Conservation (phyloP, 306 rosid genomes). For the Chamaecrista fasciculata region DNA sequence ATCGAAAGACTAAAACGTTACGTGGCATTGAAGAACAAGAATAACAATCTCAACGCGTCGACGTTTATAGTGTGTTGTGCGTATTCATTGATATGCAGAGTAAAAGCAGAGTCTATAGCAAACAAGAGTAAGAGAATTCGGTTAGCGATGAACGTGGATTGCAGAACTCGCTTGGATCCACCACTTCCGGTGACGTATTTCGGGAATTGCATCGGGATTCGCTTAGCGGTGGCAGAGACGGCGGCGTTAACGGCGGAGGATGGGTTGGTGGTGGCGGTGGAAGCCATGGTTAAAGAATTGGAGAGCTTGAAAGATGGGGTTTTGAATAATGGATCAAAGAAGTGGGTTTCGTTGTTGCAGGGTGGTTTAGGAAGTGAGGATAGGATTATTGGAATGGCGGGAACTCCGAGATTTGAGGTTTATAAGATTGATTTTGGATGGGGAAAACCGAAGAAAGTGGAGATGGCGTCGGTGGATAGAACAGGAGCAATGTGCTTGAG, state of each 20-base stretch:
- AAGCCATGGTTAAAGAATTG: conserved; percentile 21
- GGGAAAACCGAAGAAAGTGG: conserved; percentile 60
- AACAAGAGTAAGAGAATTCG: background rate
- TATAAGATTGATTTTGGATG: conserved; percentile 55
- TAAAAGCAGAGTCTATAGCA: conserved; percentile 28
- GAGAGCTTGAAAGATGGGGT: conserved; percentile 38
- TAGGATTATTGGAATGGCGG: conserved; percentile 30
- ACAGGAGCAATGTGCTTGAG: conserved; percentile 36
- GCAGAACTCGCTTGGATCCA: conserved; percentile 37
- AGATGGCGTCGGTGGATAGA: conserved; percentile 37
- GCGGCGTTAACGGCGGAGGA: conserved; percentile 24
- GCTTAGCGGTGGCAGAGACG: background rate
- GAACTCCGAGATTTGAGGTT: conserved; percentile 49
- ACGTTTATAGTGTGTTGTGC: conserved; percentile 8
- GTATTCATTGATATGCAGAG: conserved; percentile 28
- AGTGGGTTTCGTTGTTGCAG: conserved; percentile 3
- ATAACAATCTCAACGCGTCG: conserved; percentile 31
- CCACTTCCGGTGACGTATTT: conserved; percentile 44
- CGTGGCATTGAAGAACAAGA: background rate
- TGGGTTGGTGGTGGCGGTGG: conserved; percentile 29
- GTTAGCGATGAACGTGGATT: conserved; percentile 21
- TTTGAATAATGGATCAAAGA: conserved; percentile 31
- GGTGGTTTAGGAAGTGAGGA: background rate
- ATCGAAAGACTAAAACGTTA: conserved; percentile 28
- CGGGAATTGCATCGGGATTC: conserved; percentile 43